phyloP scores from a whole-genome alignment of 495 filamentous ascomycete species.

The Penicillium antarcticum region DNA sequence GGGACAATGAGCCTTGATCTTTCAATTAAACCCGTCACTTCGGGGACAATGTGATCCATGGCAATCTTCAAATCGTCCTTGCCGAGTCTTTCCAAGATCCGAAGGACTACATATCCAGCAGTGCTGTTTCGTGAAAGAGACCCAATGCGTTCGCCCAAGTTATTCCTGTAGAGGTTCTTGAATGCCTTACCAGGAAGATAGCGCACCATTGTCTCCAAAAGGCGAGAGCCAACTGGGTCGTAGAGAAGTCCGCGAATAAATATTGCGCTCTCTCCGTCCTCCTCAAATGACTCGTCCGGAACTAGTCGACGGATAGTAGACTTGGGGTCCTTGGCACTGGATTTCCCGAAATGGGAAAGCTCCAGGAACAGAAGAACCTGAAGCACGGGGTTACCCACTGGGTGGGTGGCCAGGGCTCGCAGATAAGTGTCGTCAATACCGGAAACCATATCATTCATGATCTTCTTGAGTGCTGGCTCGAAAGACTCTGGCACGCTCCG shows the following conservation, averaged over 20 bases:
- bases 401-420: conserved; percentile 77
- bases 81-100: conserved; percentile 74
- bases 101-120: conserved; percentile 78
- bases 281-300: conserved; percentile 59
- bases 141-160: conserved; percentile 71
- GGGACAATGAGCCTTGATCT: conserved; percentile 73
- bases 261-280: conserved; percentile 54
- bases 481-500: conserved; percentile 77
- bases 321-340: conserved; percentile 54
- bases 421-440: conserved; percentile 70
- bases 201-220: conserved; percentile 80
- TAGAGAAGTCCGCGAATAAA: conserved; percentile 88
- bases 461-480: conserved; percentile 66
- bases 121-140: conserved; percentile 83
- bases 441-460: conserved; percentile 69
- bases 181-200: conserved; percentile 83
- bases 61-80: conserved; percentile 77
- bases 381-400: conserved; percentile 82
- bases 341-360: conserved; percentile 63
- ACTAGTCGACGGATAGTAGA: conserved; percentile 61
- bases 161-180: conserved; percentile 72
- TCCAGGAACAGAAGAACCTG: conserved; percentile 86
- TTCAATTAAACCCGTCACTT: conserved; percentile 66
- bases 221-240: conserved; percentile 80
- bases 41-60: conserved; percentile 62